A percentile compares a stretch with the other conserved stretches of the same genome.
Conservation (phyloP, 2,329 filamentous ascomycete species). For the Aspergillus tanneri region DNA sequence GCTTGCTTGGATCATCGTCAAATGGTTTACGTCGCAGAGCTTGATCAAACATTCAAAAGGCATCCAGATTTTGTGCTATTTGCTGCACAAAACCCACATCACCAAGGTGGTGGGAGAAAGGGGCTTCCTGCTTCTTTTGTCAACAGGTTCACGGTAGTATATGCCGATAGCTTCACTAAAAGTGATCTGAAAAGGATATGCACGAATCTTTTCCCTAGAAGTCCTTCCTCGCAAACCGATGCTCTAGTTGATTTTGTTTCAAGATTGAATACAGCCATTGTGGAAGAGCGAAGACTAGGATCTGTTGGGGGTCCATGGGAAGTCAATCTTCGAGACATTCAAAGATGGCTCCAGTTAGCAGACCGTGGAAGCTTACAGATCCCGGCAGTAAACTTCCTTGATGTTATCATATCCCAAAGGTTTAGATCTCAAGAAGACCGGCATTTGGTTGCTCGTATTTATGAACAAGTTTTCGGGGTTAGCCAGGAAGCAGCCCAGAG, state of each 20-base stretch:
- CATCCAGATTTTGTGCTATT: constrained; percentile 92
- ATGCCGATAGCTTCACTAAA: constrained; percentile 82
- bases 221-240: constrained; percentile 59
- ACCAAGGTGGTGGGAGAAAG: constrained; percentile 93
- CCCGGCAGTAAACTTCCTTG: constrained; percentile 69
- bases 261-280: constrained; percentile 70
- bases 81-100: constrained; percentile 94
- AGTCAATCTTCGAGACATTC: constrained; percentile 86
- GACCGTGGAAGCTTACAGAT: constrained; percentile 62
- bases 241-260: constrained; percentile 78
- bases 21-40: constrained; percentile 90
- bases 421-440: constrained; percentile 75
- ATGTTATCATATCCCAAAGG: constrained; percentile 80
- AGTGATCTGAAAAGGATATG: constrained; percentile 83
- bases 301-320: constrained; percentile 79
- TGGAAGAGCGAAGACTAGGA: constrained; percentile 56
- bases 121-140: constrained; percentile 94
- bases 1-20: constrained; percentile 95
- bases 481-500: constrained; percentile 50
- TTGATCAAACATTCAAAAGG: constrained; percentile 88
- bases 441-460: constrained; percentile 63
- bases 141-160: constrained; percentile 96
- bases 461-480: constrained; percentile 61
- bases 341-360: constrained; percentile 79
- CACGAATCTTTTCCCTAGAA: constrained; percentile 67